Conservation (phyloP, 208 protist genomes). For the Crithidia bombi region DNA sequence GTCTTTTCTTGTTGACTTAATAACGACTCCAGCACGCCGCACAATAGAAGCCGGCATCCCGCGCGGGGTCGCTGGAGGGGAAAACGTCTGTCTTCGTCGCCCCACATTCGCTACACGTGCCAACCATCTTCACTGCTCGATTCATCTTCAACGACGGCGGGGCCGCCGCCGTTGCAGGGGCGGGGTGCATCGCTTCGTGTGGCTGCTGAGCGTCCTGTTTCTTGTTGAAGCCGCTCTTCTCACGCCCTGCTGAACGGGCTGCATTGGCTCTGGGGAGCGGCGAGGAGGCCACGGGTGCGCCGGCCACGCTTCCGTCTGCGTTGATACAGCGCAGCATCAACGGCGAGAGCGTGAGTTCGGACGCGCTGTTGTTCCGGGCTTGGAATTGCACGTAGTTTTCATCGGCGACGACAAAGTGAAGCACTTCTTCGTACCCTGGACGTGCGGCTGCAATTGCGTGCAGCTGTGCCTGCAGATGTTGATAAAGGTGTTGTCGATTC, state of each 20-base stretch:
- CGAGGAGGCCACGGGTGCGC: neutral
- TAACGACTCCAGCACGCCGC: slow-evolving; percentile 7
- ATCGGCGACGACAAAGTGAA: neutral
- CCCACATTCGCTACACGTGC: slow-evolving; percentile 7
- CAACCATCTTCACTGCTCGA: neutral
- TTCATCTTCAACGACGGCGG: slow-evolving; percentile 7
- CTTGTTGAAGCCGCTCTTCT: too few species aligned
- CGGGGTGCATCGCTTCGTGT: neutral
- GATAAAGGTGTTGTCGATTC: slow-evolving; percentile 1
- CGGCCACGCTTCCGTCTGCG: neutral
- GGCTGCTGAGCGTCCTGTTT: too few species aligned
- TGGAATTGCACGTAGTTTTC: slow-evolving; percentile 2
- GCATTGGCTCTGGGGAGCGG: too few species aligned
- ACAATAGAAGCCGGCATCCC: slow-evolving; percentile 27
- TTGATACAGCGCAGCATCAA: neutral
- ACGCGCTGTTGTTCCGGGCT: neutral
- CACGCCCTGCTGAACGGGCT: too few species aligned
- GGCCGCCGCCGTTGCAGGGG: neutral
- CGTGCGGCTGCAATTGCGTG: neutral
- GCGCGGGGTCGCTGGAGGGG: neutral
- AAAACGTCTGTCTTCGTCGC: neutral
- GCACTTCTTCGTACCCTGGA: slow-evolving; percentile 2
- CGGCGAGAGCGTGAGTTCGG: neutral
- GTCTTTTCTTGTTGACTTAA: too few species aligned
- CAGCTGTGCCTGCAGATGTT: slow-evolving; percentile 1